Base-by-base conservation (phyloP, 1,284 basidiomycete species). In the Rhodotorula sp. region DNA sequence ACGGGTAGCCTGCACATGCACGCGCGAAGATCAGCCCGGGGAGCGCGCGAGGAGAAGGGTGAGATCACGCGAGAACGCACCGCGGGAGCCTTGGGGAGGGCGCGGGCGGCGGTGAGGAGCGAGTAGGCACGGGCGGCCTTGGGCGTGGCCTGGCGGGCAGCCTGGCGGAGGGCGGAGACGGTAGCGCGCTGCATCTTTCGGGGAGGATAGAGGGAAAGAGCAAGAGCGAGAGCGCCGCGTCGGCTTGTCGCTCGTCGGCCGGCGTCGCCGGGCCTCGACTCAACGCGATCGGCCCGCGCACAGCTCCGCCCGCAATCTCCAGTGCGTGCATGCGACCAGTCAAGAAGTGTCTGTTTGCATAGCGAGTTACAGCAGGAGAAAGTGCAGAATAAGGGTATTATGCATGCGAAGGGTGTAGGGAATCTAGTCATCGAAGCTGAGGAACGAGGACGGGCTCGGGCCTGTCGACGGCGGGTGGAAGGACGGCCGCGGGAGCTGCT, bases 101-200 rank as follows among this genome's bases (percentile, higher is more conserved):
- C 62, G 27, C 61, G 61, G 62, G 63, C 58, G 34, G 71, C 68
- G 46, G 68, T 51, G 67, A 66, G 41, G 54, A 63, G 61, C 61
- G 70, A 68, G 71, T 65, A 75, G 64, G 66, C 57, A 46, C 71
- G 74, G 37, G 66, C 62, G 32, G 63, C 63, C 61, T 61, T 66
- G 55, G 73, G 68, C 8, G 62, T 66, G 37, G 61, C 67, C 61
- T 74, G 72, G 58, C 71, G 70, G 54, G 65, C 64, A 46, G 67
- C 64, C 58, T 65, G 64, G 51, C 55, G 60, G 55, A 70, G 58
- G 19, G 70, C 46, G 44, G 56, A 54, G 53, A 54, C 53, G 53
- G 53, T 54, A 32, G 53, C 53, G 32, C 53, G 53, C 53, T 54
- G 53, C 53, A 54, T 54, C 32, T 21, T 54, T 10, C 19, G 55